Conservation (phyloP, 2,329 filamentous ascomycete species). For the Parasarocladium wereldwijsianum region DNA sequence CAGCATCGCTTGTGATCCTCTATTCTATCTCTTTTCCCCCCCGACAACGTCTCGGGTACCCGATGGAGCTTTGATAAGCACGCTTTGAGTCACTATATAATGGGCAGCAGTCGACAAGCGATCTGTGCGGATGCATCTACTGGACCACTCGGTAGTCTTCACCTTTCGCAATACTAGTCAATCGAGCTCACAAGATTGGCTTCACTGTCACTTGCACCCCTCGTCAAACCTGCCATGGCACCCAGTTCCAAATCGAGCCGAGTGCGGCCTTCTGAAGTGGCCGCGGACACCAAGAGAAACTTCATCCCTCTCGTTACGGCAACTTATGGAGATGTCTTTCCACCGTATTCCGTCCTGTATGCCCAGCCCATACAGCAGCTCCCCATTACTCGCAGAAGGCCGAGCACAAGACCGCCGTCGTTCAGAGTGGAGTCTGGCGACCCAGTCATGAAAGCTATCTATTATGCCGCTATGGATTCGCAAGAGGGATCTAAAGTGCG, state of each 20-base stretch:
- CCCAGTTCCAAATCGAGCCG: slow-evolving; percentile 16
- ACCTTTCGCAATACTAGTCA: background rate
- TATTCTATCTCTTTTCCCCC: too few relatives aligned
- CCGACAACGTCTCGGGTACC: too few relatives aligned
- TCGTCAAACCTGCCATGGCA: slow-evolving; percentile 18
- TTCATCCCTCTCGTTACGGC: slow-evolving; percentile 52
- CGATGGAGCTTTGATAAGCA: too few relatives aligned
- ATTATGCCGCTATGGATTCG: slow-evolving; percentile 31
- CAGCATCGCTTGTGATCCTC: slow-evolving; percentile 10
- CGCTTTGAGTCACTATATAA: too few relatives aligned
- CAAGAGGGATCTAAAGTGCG: slow-evolving; percentile 19
- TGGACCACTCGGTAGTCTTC: slow-evolving; percentile 2
- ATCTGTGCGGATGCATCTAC: slow-evolving; percentile 7
- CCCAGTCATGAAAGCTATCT: slow-evolving; percentile 44
- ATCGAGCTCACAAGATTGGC: slow-evolving; percentile 4
- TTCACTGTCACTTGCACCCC: slow-evolving; percentile 1
- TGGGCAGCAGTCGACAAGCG: background rate
- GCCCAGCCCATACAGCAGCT: slow-evolving; percentile 33
- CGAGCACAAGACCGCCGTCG: slow-evolving; percentile 23
- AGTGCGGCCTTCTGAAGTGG: slow-evolving; percentile 42
- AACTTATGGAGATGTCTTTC: slow-evolving; percentile 38
- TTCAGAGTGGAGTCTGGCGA: slow-evolving; percentile 41
- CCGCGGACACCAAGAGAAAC: slow-evolving; percentile 55
- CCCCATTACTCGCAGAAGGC: slow-evolving; percentile 19
- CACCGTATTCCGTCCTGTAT: slow-evolving; percentile 44